Base-by-base conservation (phyloP, 2,329 filamentous ascomycete species). In the Huntiella moniliformis region DNA sequence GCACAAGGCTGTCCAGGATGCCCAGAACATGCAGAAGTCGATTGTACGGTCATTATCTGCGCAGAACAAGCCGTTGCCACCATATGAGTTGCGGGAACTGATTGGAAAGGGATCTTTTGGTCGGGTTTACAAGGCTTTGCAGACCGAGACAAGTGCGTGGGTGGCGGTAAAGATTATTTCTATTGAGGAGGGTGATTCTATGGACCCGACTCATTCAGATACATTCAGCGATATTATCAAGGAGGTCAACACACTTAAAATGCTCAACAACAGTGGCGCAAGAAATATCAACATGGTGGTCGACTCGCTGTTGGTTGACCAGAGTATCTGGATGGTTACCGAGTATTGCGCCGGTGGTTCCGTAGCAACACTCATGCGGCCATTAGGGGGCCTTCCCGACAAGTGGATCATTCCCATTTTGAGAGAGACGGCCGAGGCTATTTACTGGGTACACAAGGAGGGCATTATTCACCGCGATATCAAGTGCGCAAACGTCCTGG, bases 141-240 rank as follows among this genome's bases (percentile, higher is more conserved):
- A 59, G 22, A 39, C 56, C 18, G 58, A 58, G 35, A 61, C 57
- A 15, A 55, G 55, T 18, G 54, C 66, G 49, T 58, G 79, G 13
- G 76, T 81, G 10, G 77, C 78, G 4, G 70, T 82, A 52, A 82
- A 85, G 60, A 82, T 83, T 52, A 79, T 83, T 55, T 77, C 83
- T 56, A 78, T 84, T 36, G 80, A 85, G 55, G 77, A 78, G 53
- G 70, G 71, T 48, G 80, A 84, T 56, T 71, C 65, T 4, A 61
- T 73, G 22, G 69, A 77, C 52, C 71, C 72, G 1, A 71, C 72
- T 45, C 57, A 66, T 12, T 63, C 67, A 28, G 63, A 68, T 52
- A 65, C 68, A 3, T 70, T 67, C 50, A 65, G 66, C 46, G 68
- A 73, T 50, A 68, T 70, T 45, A 56, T 68, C 17, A 67, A 67